Percentiles rank a stretch among this genome's conserved stretches.
Evolutionary conservation across 805 yeast genomes (phyloP).

Genomic region (Saturnispora hagleri): DNA sequence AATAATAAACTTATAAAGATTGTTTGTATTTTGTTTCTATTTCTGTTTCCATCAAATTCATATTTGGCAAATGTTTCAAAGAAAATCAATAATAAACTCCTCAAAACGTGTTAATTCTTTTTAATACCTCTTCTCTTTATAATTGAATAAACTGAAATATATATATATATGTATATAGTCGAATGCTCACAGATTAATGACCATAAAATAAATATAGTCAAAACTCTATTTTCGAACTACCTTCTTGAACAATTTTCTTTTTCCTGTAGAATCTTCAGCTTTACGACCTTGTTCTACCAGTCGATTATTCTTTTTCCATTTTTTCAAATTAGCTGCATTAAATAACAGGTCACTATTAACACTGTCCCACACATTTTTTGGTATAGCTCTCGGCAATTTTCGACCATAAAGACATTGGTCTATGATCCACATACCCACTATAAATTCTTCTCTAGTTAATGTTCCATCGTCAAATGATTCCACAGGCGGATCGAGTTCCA

Average conservation of each 20-base stretch:
- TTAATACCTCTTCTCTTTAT: too few species aligned
- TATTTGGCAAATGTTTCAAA: too few species aligned
- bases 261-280: neutral
- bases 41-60: too few species aligned
- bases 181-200: too few species aligned
- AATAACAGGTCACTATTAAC: conserved; percentile 32
- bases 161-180: too few species aligned
- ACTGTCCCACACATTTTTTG: conserved; percentile 71
- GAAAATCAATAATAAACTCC: too few species aligned
- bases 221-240: conserved; percentile 6
- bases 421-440: conserved; percentile 97
- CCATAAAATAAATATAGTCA: neutral
- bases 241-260: conserved; percentile 9
- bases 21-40: too few species aligned
- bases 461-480: conserved; percentile 62
- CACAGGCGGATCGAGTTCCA: neutral
- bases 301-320: neutral
- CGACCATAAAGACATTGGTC: conserved; percentile 94
- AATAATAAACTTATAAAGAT: too few species aligned
- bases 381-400: conserved; percentile 68
- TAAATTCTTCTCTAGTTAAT: conserved; percentile 68
- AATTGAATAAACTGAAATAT: too few species aligned
- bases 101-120: too few species aligned
- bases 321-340: conserved; percentile 3
- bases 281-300: neutral